Percentiles rank a stretch among this genome's conserved stretches.
These are phyloP conservation scores for Thermoascus crustaceus DNA, from an alignment of 2,329 filamentous ascomycete genomes.

Conservation along the genomic window DNA sequence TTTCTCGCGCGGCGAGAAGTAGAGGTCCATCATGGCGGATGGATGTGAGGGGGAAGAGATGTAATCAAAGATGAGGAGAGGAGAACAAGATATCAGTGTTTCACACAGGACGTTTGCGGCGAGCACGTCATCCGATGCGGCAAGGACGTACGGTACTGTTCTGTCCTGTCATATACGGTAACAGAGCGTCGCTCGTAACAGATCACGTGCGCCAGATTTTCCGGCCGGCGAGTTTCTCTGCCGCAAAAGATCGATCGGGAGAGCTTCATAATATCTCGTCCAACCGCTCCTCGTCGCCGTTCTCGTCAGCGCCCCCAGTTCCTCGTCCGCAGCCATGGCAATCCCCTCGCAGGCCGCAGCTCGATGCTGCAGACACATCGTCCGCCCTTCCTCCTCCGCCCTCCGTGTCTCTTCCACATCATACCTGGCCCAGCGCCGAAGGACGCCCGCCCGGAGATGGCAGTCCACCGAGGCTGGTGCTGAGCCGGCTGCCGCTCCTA, in stretches of 20 bases:
- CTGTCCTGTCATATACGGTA: too few species aligned
- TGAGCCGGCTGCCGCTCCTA: slow-evolving; percentile 40
- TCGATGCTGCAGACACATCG: slow-evolving; percentile 36
- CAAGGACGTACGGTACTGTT: not conserved
- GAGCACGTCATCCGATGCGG: not conserved
- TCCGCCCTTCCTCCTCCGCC: slow-evolving; percentile 33
- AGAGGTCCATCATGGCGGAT: slow-evolving; percentile 8
- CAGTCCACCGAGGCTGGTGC: slow-evolving; percentile 67
- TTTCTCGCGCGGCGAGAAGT: slow-evolving; percentile 11
- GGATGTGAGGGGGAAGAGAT: not conserved
- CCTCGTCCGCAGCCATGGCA: slow-evolving; percentile 25
- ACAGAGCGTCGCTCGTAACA: too few species aligned
- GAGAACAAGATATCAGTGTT: not conserved
- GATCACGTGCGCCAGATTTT: slow-evolving; percentile 21
- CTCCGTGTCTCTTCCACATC: slow-evolving; percentile 33
- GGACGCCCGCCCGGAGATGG: slow-evolving; percentile 60
- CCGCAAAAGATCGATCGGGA: too few species aligned
- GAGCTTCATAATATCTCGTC: slow-evolving; percentile 6
- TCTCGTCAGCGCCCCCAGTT: not conserved
- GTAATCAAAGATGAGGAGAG: not conserved
- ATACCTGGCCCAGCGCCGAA: slow-evolving; percentile 29
- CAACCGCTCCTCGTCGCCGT: not conserved
- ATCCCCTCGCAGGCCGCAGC: slow-evolving; percentile 33
- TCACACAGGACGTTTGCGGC: not conserved
- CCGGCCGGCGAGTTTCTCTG: too few species aligned